Percentiles rank a stretch among this genome's conserved stretches.
phyloP scores from a whole-genome alignment of 2,329 filamentous ascomycete genomes.

The Alternaria sp. region DNA sequence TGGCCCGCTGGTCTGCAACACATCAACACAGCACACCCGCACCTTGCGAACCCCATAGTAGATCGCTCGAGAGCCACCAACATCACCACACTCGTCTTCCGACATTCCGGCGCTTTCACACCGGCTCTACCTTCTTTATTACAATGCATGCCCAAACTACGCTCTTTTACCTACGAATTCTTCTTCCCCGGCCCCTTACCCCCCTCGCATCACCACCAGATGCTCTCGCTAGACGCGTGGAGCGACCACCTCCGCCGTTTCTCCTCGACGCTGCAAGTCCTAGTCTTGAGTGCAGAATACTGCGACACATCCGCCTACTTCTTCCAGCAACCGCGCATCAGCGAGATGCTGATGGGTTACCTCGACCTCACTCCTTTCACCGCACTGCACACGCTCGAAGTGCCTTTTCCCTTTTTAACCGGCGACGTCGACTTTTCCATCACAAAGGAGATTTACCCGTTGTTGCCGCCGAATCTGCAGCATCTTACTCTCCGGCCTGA shows the following conservation, averaged over 20 bases:
- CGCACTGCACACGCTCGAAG: conserved; percentile 36
- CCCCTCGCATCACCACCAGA: not conserved
- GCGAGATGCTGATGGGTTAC: conserved; percentile 16
- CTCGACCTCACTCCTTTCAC: conserved; percentile 35
- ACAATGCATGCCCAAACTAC: conserved; percentile 27
- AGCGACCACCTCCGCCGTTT: conserved; percentile 21
- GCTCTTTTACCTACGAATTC: conserved; percentile 36
- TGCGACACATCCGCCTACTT: conserved; percentile 24
- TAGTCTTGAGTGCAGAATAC: conserved; percentile 36
- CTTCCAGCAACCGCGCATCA: conserved; percentile 34
- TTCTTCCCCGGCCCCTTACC: conserved; percentile 13
- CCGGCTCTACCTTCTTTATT: conserved; percentile 19
- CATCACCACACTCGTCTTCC: conserved; percentile 33
- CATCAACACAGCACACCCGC: no score
- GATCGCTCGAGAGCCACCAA: conserved; percentile 13
- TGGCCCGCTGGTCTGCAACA: no score
- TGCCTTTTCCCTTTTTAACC: conserved; percentile 36
- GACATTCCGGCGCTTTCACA: conserved; percentile 23
- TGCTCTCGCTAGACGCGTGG: conserved; percentile 31
- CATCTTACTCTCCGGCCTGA: conserved; percentile 38
- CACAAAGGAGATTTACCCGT: conserved; percentile 27
- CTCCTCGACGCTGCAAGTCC: conserved; percentile 22
- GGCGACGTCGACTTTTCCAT: conserved; percentile 36
- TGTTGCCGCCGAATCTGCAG: conserved; percentile 34
- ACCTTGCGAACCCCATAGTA: conserved; percentile 3